Evolutionary conservation across 495 filamentous ascomycete species (phyloP), one percentile per base, ranked within the genome.

Genomic region (Penicillium nucicola): DNA sequence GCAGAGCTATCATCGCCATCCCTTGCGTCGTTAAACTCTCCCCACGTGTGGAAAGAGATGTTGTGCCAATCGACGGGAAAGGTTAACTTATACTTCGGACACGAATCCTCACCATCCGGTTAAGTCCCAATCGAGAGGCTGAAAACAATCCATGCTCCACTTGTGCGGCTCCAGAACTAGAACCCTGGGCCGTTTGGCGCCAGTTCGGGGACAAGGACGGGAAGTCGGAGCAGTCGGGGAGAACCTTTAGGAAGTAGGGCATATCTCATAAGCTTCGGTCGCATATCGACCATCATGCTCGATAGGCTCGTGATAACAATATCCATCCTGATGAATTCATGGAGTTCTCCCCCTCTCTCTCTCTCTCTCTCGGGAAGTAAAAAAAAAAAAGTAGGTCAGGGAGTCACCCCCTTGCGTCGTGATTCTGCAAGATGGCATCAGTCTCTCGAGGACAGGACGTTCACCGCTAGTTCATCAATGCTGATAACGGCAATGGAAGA

Each of bases 371-470:
- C 18, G 36, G 46, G 36, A 13, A 41, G 25, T 33, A 5, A 48
- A 13, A 10, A 33, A 19, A 41, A 5, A 48, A 13, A 10, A 33
- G 37, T 13, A 39, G 15, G 31, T 25, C 41, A 42, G 30, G 34
- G 28, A 34, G 30, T n/a, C n/a, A n/a, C 30, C 7, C 22, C 49
- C 56, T 53, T 57, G 57, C 61, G 58, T 54, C 61, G 42, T 64
- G 54, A 7, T 8, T 57, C 50, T 61, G 57, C 57, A 48, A 40
- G 60, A 47, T 53, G 56, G 39, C 57, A 64, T 61, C 57, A 58
- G 45, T 23, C 37, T 19, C 19, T 43, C 20, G 32, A 17, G 13
- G 42, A 13, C 35, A 43, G 38, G 19, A 15, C 23, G 45, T 52
- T 55, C 61, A 64, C 61, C 61, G 61, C 61, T 64, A 41, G 53